A percentile compares a stretch with the other conserved stretches of the same genome.
Conservation (phyloP, 2,329 filamentous ascomycete genomes). For the Gaeumannomyces tritici region DNA sequence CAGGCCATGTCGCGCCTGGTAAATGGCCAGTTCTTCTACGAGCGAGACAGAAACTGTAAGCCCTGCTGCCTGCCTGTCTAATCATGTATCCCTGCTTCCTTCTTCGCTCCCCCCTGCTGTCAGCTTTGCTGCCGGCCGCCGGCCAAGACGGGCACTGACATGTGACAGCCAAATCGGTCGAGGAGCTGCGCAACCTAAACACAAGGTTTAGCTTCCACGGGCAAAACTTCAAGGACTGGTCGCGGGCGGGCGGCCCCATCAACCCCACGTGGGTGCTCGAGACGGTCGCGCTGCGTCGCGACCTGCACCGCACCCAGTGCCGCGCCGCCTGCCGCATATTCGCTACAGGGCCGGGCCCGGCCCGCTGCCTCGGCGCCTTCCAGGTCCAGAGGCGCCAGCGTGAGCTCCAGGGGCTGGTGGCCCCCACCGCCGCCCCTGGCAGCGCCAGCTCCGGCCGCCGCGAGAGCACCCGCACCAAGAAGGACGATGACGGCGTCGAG, state of each 20-base stretch:
- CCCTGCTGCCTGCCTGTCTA: conserved; percentile 7
- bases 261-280: conserved; percentile 46
- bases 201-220: conserved; percentile 36
- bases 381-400: conserved; percentile 42
- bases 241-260: conserved; percentile 42
- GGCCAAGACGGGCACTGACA: conserved; percentile 7
- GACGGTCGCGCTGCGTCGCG: conserved; percentile 35
- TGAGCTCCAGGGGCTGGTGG: conserved; percentile 12
- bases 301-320: conserved; percentile 49
- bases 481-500: background rate
- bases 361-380: conserved; percentile 46
- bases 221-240: conserved; percentile 44
- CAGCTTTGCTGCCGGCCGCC: no score
- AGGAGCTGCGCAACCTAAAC: conserved; percentile 37
- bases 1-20: conserved; percentile 46
- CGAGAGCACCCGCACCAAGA: background rate
- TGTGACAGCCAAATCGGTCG: conserved; percentile 37
- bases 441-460: background rate
- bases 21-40: conserved; percentile 47
- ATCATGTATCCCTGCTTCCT: background rate
- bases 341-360: conserved; percentile 35
- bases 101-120: background rate
- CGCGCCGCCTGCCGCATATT: conserved; percentile 47
- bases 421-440: background rate
- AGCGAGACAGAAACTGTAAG: conserved; percentile 45